Evolutionary conservation across 768 basidiomycete species (phyloP).

Genomic region (Auricularia sp.): DNA sequence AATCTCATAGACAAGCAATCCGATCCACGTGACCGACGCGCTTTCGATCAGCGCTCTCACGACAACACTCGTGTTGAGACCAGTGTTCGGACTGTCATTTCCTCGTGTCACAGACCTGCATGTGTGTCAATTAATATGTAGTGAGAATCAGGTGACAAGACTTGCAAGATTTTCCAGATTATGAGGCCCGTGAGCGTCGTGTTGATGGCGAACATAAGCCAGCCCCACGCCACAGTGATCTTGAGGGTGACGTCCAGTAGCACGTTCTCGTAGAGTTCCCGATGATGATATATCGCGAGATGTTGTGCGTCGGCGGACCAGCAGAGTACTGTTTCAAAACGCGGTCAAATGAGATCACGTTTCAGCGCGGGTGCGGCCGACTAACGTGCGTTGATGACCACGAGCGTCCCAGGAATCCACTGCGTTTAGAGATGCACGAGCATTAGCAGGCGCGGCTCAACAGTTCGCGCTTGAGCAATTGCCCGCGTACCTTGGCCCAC

Average conservation of each 20-base stretch:
- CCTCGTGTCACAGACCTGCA: neutral
- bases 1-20: neutral
- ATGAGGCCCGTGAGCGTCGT: neutral
- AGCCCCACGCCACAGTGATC: neutral
- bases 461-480: neutral
- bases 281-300: neutral
- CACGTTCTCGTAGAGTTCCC: neutral
- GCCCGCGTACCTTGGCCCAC: neutral
- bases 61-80: neutral
- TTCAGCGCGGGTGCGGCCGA: neutral
- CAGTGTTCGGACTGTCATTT: neutral
- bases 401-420: neutral
- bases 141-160: neutral
- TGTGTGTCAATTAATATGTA: neutral
- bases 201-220: neutral
- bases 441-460: neutral
- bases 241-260: neutral
- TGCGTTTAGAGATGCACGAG: neutral
- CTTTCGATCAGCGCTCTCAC: neutral
- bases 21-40: neutral
- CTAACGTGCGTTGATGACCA: neutral
- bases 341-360: neutral
- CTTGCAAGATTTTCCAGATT: neutral
- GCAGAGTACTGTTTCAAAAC: neutral
- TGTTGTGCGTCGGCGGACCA: neutral